Base-by-base conservation (phyloP, 371 early-diverging fungal species). In the Zychaea mexicana region DNA sequence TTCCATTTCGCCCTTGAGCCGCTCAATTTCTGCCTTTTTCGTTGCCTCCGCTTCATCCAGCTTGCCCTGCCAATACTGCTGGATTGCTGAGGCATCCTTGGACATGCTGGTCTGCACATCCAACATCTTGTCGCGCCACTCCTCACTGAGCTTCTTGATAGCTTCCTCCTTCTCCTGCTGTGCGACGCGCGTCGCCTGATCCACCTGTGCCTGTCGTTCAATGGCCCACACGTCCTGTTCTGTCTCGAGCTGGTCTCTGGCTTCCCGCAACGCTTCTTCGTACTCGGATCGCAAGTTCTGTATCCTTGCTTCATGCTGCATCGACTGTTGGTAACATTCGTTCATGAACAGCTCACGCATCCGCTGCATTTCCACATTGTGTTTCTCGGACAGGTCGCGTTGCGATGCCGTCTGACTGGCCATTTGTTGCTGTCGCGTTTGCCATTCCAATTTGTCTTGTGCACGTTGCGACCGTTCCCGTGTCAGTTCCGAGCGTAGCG, bases 101-200 rank as follows among this genome's bases (percentile, higher is more conserved):
- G 76, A 76, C 73, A 79, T 71, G 26, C 70, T 69, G 0, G 74
- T 65, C 26, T 66, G 45, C 4, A 76, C 31, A 56, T 79, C 79
- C 13, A 70, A 65, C 22, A 61, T 22, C 42, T 74, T 76, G 10
- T 69, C 67, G n/a, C 60, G 64, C 79, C 79, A 79, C 33, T 63
- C 66, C 5, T 54, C 55, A 15, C 59, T 27, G 1, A 45, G 22
- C 19, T 54, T 30, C 36, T 57, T 57, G 2, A 57, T 27, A 6
- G 52, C 62, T 39, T 69, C 65, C 21, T 62, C 59, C 4, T 54
- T 56, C 22, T 58, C 52, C 8, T 30, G 30, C 8, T 57, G 49
- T 0, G 46, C 47, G 9, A 26, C 17, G 2, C 65, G 57, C 8
- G 8, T 3, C 0, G 52, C 58, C 15, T 65, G 61, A 21, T 77